Evolutionary conservation across 257 asterid species (phyloP), one percentile per base, ranked within the genome.

Genomic region (Solanum boliviense): DNA sequence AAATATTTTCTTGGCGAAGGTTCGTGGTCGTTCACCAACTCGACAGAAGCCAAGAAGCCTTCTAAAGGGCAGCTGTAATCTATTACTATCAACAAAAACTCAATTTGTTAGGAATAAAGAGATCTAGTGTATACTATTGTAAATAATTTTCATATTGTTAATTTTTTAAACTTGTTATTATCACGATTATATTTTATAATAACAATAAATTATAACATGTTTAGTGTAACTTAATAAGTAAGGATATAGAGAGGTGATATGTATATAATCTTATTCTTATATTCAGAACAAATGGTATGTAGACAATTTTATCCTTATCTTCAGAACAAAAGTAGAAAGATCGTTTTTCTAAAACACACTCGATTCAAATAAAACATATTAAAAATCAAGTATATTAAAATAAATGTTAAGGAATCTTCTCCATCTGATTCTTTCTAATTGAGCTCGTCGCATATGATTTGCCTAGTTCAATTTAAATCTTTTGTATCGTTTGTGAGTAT

Each of bases 321-420:
- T 25, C 4, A 13, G 9, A 67, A n/a, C 0, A 67, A 67, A 12
- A 67, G 0, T 0, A 25, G 0, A 67, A 0, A 0, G 1, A 67
- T 11, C 3, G 0, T 5, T 25, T 67, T n/a, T 15, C 1, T 12
- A 67, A 12, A 1, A 25, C 3, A 67, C 10, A 5, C 4, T 12
- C 6, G 1, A 2, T 5, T 12, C 8, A 27, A n/a, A 3, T 65
- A 65, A 62, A 25, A 65, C 6, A 67, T 25, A 67, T 67, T 1
- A 67, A 67, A 67, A 25, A 62, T 58, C 5, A 62, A 23, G 3
- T 3, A n/a, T 10, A 9, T 10, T n/a, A 62, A 46, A 58, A 20
- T 3, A 21, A 20, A 20, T 58, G n/a, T 58, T 8, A 58, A 8
- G 60, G 0, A 4, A 58, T 58, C 2, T 7, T 12, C 67, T 58